Conservation (phyloP, 2,329 filamentous ascomycete genomes). For the Lecanicillium sp. region DNA sequence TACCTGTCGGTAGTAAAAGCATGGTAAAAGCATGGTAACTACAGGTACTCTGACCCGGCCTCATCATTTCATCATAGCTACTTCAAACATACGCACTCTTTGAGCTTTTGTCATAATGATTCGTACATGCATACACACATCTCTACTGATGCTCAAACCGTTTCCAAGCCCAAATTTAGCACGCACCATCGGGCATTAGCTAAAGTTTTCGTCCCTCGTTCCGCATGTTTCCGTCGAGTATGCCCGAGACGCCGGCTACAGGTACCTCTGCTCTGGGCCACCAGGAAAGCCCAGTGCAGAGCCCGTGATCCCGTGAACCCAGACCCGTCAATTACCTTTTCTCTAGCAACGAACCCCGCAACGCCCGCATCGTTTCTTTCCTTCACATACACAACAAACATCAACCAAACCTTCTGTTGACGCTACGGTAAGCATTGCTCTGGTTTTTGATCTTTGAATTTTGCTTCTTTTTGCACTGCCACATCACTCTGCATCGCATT, state of each 20-base stretch:
- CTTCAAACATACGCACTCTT: too few relatives aligned
- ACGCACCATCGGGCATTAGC: constrained; percentile 3
- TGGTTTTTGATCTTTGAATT: not conserved
- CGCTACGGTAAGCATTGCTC: constrained; percentile 5
- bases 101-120: not conserved
- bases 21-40: too few relatives aligned
- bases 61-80: too few relatives aligned
- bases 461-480: not conserved
- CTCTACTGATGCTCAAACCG: not conserved
- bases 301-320: constrained; percentile 8
- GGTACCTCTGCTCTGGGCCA: not conserved
- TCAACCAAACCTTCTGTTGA: too few relatives aligned
- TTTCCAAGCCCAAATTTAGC: too few relatives aligned
- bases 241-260: not conserved
- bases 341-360: constrained; percentile 1
- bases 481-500: not conserved
- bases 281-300: not conserved
- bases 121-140: not conserved
- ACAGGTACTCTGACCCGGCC: too few relatives aligned
- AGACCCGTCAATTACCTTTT: not conserved
- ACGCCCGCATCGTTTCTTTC: not conserved
- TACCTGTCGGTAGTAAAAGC: too few relatives aligned
- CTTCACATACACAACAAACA: constrained; percentile 2
- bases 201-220: constrained; percentile 9
- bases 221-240: constrained; percentile 14